A percentile compares a stretch with the other conserved stretches of the same genome.
These are phyloP conservation scores for Themeda triandra DNA, from an alignment of 176 grass and related monocot genomes.

Conservation along the genomic window DNA sequence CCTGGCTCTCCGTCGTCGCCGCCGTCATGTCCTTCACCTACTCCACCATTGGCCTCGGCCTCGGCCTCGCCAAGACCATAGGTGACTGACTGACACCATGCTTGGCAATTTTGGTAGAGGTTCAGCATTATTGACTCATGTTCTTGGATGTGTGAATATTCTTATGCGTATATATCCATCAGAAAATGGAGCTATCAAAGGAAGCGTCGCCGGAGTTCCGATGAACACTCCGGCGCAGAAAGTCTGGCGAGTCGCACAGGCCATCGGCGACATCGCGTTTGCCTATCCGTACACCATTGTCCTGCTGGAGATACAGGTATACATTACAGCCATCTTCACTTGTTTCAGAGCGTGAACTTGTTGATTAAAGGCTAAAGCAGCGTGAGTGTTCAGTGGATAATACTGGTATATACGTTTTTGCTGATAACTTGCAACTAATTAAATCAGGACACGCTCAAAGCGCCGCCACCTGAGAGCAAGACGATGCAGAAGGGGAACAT, in stretches of 20 bases:
- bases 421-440: background rate
- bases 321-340: background rate
- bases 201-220: constrained; percentile 25
- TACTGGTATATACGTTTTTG: no score
- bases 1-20: constrained; percentile 53
- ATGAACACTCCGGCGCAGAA: constrained; percentile 44
- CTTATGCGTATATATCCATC: background rate
- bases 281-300: constrained; percentile 56
- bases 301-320: constrained; percentile 59
- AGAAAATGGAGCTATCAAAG: constrained; percentile 47
- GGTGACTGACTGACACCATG: background rate
- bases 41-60: constrained; percentile 44
- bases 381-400: background rate
- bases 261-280: constrained; percentile 58
- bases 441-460: constrained; percentile 52
- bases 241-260: constrained; percentile 50
- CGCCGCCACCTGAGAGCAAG: constrained; percentile 42
- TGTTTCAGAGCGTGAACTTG: background rate
- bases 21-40: constrained; percentile 61
- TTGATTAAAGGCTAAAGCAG: no score
- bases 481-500: constrained; percentile 51
- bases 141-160: background rate
- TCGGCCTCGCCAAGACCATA: constrained; percentile 48
- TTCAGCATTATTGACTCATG: background rate
- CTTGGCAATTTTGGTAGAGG: background rate